A percentile compares a stretch with the other conserved stretches of the same genome.
phyloP scores from a whole-genome alignment of 441 rosid genomes.

The Populus hybrid region DNA sequence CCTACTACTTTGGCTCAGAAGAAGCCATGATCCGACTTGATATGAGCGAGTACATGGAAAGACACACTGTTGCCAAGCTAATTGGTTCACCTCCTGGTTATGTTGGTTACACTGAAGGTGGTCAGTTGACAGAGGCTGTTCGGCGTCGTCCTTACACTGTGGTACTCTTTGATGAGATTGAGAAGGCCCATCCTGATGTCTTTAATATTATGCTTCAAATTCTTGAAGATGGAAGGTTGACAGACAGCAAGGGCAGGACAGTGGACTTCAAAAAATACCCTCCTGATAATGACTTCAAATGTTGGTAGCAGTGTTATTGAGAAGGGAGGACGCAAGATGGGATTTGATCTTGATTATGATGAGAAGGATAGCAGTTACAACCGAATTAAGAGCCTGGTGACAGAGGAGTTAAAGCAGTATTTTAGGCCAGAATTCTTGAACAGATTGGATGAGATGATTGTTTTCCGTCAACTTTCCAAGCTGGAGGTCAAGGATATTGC shows the following conservation, averaged over 20 bases:
- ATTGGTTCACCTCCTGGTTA: constrained; percentile 99
- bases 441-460: constrained; percentile 96
- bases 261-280: constrained; percentile 98
- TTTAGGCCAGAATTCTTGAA: constrained; percentile 96
- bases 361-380: constrained; percentile 93
- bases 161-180: constrained; percentile 32
- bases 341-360: constrained; percentile 90
- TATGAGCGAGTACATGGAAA: constrained; percentile 99
- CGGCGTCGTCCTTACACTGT: constrained; percentile 98
- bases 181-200: constrained; percentile 65
- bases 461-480: constrained; percentile 92
- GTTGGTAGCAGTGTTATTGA: constrained; percentile 98
- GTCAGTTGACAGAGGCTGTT: constrained; percentile 96
- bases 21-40: constrained; percentile 97
- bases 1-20: constrained; percentile 93
- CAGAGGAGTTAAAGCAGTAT: constrained; percentile 84
- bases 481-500: constrained; percentile 93
- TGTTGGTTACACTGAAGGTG: constrained; percentile 97
- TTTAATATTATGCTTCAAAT: constrained; percentile 99
- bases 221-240: constrained; percentile 94
- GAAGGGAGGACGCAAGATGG: constrained; percentile 85
- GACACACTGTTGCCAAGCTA: constrained; percentile 95
- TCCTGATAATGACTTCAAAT: constrained; percentile 94
- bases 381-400: constrained; percentile 89
- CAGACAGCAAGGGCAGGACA: constrained; percentile 97